These are phyloP conservation scores for Gastroboletus turbinatus DNA, from an alignment of 1,284 basidiomycete species.

Conservation along the genomic window DNA sequence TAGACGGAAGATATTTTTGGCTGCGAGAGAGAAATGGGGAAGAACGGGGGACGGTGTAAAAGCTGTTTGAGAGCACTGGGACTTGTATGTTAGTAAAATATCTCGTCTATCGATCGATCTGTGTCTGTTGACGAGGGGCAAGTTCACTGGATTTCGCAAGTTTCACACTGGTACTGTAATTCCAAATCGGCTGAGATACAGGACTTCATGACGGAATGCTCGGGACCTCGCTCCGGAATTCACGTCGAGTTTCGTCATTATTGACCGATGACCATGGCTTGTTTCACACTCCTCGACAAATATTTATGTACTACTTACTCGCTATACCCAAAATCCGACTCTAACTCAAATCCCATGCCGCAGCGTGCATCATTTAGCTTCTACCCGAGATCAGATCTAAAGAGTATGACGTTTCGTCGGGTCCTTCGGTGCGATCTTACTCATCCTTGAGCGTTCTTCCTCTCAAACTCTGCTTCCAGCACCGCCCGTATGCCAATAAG, in stretches of 20 bases:
- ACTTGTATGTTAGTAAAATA: no score
- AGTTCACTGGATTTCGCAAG: no score
- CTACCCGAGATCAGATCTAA: not conserved
- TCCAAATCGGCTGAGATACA: no score
- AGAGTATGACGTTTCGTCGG: not conserved
- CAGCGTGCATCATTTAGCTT: not conserved
- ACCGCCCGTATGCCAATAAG: not conserved
- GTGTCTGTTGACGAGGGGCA: no score
- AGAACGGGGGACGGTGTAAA: no score
- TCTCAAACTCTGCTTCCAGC: not conserved
- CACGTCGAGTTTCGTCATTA: no score
- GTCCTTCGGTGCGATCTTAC: not conserved
- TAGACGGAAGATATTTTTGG: not conserved
- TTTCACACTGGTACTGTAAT: no score
- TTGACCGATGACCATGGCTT: no score
- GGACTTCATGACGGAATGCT: no score
- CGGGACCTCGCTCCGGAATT: no score
- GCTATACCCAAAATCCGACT: not conserved
- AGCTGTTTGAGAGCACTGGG: no score
- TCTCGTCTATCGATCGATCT: no score
- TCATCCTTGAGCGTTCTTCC: not conserved
- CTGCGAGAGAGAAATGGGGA: not conserved
- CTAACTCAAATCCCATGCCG: not conserved
- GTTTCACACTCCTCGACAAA: not conserved
- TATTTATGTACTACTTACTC: not conserved